Base-by-base conservation (phyloP, 2,329 filamentous ascomycete species). In the Sphaerulina vaccinii region DNA sequence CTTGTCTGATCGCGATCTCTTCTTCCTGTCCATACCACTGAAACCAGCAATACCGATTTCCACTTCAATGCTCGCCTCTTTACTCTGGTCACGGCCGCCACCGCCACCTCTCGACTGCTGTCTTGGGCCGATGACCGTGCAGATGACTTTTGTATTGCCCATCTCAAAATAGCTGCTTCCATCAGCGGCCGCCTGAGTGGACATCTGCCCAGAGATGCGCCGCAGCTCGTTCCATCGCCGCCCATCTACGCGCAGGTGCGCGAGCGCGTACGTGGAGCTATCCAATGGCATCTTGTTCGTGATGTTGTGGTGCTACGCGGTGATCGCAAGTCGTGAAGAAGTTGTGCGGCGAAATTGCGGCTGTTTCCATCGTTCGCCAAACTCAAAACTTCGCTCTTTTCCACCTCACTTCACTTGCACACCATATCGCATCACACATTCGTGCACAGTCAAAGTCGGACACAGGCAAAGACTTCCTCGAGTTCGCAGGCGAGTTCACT, bases 211-310 rank as follows among this genome's bases (percentile, higher is more conserved):
- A 67, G 90, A 84, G 44, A 96, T 81, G 6, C 89, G 85, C 22
- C 93, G 90, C 33, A 99, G 82, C 71, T 99, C 93, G 75, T 99
- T 97, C 93, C 93, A 99, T 63, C 93, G 85, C 55, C 93, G 85
- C 87, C 92, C 78, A 61, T 81, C 78, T 51, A 80, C 72, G 58
- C 78, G 78, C 47, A 80, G 71, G 49, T 93, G 86, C 56, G 90
- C 90, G 56, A 96, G 83, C 43, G 84, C 84, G 78, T 96, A 97
- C 45, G 88, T 90, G 10, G 89, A 92, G 6, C 90, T 96, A 73
- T 96, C 92, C 70, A 97, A 88, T 52, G 92, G 91, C 92, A 96
- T 96, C 62, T 59, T 73, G 33, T 29, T 11, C 27, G 3, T 19
- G 41, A 19, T 23, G 6, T 27, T 24, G 35, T 32, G 11, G 23